Base-by-base conservation (phyloP, 345 rosid species). In the Boechera stricta region DNA sequence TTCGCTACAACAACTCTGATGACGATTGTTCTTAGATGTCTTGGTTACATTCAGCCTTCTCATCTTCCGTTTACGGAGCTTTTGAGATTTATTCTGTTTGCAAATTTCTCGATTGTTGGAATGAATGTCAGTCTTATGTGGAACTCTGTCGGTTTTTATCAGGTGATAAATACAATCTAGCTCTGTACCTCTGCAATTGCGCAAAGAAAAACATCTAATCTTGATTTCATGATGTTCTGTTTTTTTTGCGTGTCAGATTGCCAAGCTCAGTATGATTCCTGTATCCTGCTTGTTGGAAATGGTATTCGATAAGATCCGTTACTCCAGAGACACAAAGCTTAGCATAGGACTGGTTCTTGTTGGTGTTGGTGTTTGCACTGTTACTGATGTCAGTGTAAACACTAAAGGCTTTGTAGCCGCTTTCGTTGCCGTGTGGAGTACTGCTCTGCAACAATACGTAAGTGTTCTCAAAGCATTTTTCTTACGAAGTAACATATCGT, bases 111-210 rank as follows among this genome's bases (percentile, higher is more conserved):
- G 6, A 92, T 94, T 18, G 99, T 94, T 83, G 99, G 99, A 80
- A 94, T 94, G 99, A 94, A 94, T 60, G 97, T 94, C 51, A 94
- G 98, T 82, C 84, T 94, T 58, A 90, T 94, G 98, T 94, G 97
- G 98, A 94, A 94, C 83, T 94, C 98, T 28, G 99, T 94, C 32
- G 98, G 98, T 24, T 94, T 94, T 81, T 94, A 94, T 85, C 98
- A 94, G 98, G 98, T 93, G 58, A 61, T 69, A 4, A 2, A 52
- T 44, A 9, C 49, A 36, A 59, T 24, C 65, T 21, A 45, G 28
- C 58, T 68, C 5, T 12, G 52, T 51, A 54, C 35, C 5, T 64
- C 29, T 72, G 57, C 15, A 12, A 7, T 71, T 38, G 35, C 11
- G 28, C 6, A 18, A 69, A 33, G 60, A 42, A 47, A 60, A 6